Base-by-base conservation (phyloP, 2,329 filamentous ascomycete genomes). In the Pyrenophora teres region DNA sequence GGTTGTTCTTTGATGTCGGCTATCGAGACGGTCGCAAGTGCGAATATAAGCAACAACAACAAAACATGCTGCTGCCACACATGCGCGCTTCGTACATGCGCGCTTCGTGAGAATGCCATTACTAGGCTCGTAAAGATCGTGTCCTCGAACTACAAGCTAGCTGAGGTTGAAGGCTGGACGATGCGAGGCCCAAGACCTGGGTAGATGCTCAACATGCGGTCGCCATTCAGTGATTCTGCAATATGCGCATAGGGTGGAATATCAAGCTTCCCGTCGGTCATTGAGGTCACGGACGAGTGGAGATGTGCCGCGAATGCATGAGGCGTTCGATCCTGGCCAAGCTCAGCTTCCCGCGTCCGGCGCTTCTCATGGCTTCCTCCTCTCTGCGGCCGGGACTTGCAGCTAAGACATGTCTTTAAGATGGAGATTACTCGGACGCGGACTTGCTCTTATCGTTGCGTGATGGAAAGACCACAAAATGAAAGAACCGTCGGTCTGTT, bases 281-380 rank as follows among this genome's bases (percentile, higher is more conserved):
- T 27, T 42, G 50, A 31, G 21, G 51, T 35, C 57, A 53, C 56
- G 47, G 46, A 40, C 25, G 35, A 49, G 54, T 49, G 44, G 52
- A 52, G 48, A 27, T 35, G 51, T 56, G 53, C 59, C 47, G 47
- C 49, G 41, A 46, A 51, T 54, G 47, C 40, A 49, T 57, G 49
- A 48, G 47, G 53, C 53, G 47, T 37, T 55, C 54, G 43, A 54
- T 44, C 23, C 35, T 32, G 42, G 62, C 56, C 62, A 58, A 59
- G 62, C 52, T 50, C 51, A 40, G 36, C 33, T 37, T 51, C 35
- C 52, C 50, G 45, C 40, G 30, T 23, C 23, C 30, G 31, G 18
- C 43, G 16, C 32, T 35, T 39, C 18, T 15, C 35, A 32, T 33
- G 46, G 33, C 46, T 46, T 40, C 36, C 19, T 36, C 31, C 23